These are phyloP conservation scores for Bocquillonia castaneifolia DNA, from an alignment of 441 rosid genomes.

Conservation along the genomic window DNA sequence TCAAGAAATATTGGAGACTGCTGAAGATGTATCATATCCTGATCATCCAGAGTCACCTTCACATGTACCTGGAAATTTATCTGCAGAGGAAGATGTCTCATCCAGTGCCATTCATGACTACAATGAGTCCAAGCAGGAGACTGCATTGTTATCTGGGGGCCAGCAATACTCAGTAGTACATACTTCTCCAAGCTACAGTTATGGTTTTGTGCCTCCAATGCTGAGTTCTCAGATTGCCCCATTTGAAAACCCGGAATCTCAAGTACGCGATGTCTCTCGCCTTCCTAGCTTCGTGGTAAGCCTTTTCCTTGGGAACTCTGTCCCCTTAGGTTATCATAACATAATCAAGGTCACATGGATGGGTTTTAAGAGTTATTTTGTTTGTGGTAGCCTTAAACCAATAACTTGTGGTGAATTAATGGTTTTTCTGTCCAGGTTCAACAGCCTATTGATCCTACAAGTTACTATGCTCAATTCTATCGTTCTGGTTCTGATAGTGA, in stretches of 20 bases:
- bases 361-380: not conserved
- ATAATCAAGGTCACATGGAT: not conserved
- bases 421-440: constrained; percentile 47
- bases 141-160: constrained; percentile 42
- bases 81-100: constrained; percentile 48
- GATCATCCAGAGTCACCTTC: constrained; percentile 47
- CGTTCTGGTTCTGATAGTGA: constrained; percentile 66
- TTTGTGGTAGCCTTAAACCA: constrained; percentile 19
- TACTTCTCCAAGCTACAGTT: constrained; percentile 56
- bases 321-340: constrained; percentile 10
- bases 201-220: constrained; percentile 63
- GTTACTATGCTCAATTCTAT: constrained; percentile 79
- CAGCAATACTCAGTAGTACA: constrained; percentile 55
- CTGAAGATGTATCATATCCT: constrained; percentile 49
- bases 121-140: constrained; percentile 57
- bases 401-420: constrained; percentile 27
- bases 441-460: constrained; percentile 80
- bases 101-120: constrained; percentile 43
- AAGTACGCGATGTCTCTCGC: constrained; percentile 65
- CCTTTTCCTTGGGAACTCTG: constrained; percentile 14
- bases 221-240: constrained; percentile 55
- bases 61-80: constrained; percentile 44
- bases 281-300: constrained; percentile 79
- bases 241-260: constrained; percentile 73
- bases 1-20: constrained; percentile 35